Conservation (phyloP, 192 early-diverging fungal species). For the Kappamyces sp. region DNA sequence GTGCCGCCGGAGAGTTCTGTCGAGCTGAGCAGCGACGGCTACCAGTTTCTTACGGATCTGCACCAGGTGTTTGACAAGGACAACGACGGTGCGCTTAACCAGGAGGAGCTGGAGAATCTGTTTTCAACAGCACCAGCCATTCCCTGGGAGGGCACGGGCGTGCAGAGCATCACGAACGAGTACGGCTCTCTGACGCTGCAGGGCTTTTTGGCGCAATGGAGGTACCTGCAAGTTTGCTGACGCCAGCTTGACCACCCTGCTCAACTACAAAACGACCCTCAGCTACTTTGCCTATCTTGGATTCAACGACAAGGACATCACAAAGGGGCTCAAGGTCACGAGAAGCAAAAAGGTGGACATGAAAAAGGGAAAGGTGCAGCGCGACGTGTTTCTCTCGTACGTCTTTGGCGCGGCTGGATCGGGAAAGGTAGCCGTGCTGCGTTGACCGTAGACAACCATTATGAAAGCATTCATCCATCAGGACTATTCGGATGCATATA, state of each 20-base stretch:
- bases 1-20: conserved; percentile 86
- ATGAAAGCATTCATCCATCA: conserved; percentile 83
- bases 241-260: conserved; percentile 86
- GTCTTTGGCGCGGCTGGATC: conserved; percentile 89
- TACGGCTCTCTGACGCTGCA: conserved; percentile 89
- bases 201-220: conserved; percentile 99
- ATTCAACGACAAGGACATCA: conserved; percentile 75
- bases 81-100: conserved; percentile 90
- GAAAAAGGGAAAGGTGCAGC: conserved; percentile 74
- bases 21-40: conserved; percentile 88
- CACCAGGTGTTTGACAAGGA: conserved; percentile 95
- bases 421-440: conserved; percentile 64
- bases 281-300: conserved; percentile 96
- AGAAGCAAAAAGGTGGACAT: conserved; percentile 56
- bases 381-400: conserved; percentile 89
- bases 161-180: conserved; percentile 77
- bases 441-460: conserved; percentile 61
- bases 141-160: conserved; percentile 84
- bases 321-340: conserved; percentile 78
- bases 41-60: conserved; percentile 90
- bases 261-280: conserved; percentile 84
- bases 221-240: conserved; percentile 38
- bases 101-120: conserved; percentile 73
- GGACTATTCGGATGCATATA: conserved; percentile 67
- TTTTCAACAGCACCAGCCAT: conserved; percentile 86